Conservation (phyloP, 2,329 filamentous ascomycete genomes). For the Corniculantispora saksenae region DNA sequence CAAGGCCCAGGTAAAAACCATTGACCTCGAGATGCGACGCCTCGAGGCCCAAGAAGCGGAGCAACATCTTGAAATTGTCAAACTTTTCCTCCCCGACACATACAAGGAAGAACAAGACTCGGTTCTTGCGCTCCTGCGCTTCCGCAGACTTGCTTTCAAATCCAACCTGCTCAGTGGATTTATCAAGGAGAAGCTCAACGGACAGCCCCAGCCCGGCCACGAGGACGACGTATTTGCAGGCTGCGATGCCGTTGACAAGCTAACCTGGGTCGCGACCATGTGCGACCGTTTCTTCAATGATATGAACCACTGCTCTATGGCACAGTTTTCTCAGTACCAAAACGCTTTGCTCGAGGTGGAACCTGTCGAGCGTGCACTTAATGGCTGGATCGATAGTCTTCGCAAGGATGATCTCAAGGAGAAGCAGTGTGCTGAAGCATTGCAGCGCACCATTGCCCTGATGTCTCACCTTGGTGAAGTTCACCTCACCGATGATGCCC, state of each 20-base stretch:
- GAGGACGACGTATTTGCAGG: constrained; percentile 79
- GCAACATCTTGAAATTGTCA: constrained; percentile 86
- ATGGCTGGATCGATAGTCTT: constrained; percentile 82
- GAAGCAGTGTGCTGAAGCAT: constrained; percentile 75
- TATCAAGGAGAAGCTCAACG: constrained; percentile 74
- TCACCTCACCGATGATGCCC: constrained; percentile 68
- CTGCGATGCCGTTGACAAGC: constrained; percentile 80
- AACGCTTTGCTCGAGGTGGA: constrained; percentile 84
- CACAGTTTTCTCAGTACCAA: constrained; percentile 77
- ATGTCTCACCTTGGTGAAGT: constrained; percentile 85
- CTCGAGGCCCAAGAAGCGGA: constrained; percentile 86
- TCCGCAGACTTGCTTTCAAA: constrained; percentile 88
- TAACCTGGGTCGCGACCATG: constrained; percentile 80
- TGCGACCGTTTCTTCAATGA: constrained; percentile 82
- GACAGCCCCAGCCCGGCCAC: constrained; percentile 65
- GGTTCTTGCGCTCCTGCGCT: constrained; percentile 82
- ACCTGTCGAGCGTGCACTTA: constrained; percentile 85
- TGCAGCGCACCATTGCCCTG: constrained; percentile 81
- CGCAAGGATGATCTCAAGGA: constrained; percentile 85
- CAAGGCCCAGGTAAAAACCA: constrained; percentile 91
- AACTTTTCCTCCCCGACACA: constrained; percentile 83
- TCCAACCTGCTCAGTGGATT: constrained; percentile 75
- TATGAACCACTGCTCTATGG: constrained; percentile 74
- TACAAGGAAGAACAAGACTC: constrained; percentile 82
- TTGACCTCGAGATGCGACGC: constrained; percentile 83